Percentiles rank a stretch among this genome's conserved stretches.
Conservation (phyloP, 208 protist species). For the Crithidia sp. region DNA sequence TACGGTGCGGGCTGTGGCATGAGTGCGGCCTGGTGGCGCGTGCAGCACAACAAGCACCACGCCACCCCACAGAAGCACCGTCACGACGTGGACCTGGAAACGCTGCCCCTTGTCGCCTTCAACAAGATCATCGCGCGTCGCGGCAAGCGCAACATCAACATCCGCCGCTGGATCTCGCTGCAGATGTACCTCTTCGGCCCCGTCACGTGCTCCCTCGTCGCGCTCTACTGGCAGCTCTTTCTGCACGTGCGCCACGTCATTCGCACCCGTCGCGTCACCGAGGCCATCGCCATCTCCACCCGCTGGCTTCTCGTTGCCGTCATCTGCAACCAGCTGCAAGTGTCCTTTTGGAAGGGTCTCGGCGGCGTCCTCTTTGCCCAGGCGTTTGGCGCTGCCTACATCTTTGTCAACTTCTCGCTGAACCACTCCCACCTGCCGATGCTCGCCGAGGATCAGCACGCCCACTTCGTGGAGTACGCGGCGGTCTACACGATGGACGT, state of each 20-base stretch:
- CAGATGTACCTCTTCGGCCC: constrained; percentile 77
- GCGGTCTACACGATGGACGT: constrained; percentile 79
- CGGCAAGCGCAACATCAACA: constrained; percentile 37
- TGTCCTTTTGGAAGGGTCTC: constrained; percentile 50
- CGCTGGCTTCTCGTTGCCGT: constrained; percentile 50
- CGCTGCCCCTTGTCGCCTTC: constrained; percentile 84
- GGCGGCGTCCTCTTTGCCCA: constrained; percentile 57
- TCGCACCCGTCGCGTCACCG: constrained; percentile 63
- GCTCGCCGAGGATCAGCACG: constrained; percentile 46
- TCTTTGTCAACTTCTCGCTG: constrained; percentile 80
- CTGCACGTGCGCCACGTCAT: constrained; percentile 72
- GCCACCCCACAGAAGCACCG: constrained; percentile 72
- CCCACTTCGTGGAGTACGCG: constrained; percentile 77
- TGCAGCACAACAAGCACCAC: constrained; percentile 86
- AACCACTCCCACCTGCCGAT: constrained; percentile 81
- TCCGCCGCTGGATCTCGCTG: constrained; percentile 65
- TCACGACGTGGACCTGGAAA: constrained; percentile 78
- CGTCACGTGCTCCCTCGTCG: constrained; percentile 69
- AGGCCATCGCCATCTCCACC: constrained; percentile 48
- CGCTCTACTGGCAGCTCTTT: constrained; percentile 80
- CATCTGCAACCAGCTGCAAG: constrained; percentile 44
- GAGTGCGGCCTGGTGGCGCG: constrained; percentile 78
- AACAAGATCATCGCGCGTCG: constrained; percentile 58
- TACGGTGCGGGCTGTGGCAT: constrained; percentile 80
- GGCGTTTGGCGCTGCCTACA: constrained; percentile 70